Percentiles rank a stretch among this genome's conserved stretches.
Conservation (phyloP, 495 filamentous ascomycete species). For the Neurospora sp. region DNA sequence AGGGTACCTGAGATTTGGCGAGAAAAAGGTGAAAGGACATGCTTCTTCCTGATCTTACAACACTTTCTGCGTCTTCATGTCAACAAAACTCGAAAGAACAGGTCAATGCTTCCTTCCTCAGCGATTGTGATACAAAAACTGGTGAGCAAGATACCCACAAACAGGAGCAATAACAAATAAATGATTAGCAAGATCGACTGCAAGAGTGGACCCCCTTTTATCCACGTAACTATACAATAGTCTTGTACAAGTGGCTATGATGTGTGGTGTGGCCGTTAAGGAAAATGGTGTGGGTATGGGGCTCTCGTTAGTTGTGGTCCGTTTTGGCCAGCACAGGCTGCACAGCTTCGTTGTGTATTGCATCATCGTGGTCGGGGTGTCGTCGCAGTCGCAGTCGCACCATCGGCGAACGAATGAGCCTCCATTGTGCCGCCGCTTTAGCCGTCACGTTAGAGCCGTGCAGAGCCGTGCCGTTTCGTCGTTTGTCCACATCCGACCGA, state of each 20-base stretch:
- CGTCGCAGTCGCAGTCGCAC: not conserved
- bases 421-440: not conserved
- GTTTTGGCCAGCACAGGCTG: too few species aligned
- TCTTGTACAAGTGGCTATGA: not conserved
- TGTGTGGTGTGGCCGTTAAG: not conserved
- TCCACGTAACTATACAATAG: not conserved
- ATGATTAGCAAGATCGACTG: not conserved
- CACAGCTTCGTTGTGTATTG: too few species aligned
- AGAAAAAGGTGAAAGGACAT: too few species aligned
- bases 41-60: not conserved
- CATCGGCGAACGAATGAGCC: not conserved
- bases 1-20: too few species aligned
- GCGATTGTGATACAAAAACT: not conserved
- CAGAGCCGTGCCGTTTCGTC: not conserved
- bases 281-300: not conserved
- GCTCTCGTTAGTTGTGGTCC: not conserved
- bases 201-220: not conserved
- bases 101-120: not conserved
- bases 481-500: not conserved
- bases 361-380: not conserved
- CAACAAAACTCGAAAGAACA: not conserved
- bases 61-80: not conserved
- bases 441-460: not conserved
- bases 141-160: not conserved
- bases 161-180: not conserved